Base-by-base conservation (phyloP, 2,329 filamentous ascomycete genomes). In the Neurospora crassa region DNA sequence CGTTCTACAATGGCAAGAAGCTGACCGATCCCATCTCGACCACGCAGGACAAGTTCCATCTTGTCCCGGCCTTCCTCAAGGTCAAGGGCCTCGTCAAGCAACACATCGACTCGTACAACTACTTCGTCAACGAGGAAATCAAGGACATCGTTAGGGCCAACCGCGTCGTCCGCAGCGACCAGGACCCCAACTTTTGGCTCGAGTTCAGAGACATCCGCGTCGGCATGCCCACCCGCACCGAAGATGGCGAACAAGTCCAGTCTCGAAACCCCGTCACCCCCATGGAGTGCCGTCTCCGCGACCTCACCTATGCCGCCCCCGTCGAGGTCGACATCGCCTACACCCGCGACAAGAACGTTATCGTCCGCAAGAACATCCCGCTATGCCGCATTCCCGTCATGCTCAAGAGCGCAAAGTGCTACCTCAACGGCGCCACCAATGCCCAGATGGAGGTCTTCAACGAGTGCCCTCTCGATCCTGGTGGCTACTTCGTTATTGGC, bases 21-120 rank as follows among this genome's bases (percentile, higher is more conserved):
- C 83, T 90, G 72, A 90, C 88, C 0, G 88, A 90, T 76, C 87
- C 88, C 59, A 88, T 90, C 75, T 89, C 85, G 40, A 89, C 85
- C 70, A 86, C 85, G 76, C 86, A 92, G 78, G 96, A 99, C 84
- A 99, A 99, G 85, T 97, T 95, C 89, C 97, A 98, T 80, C 86
- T 99, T 59, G 83, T 99, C 40, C 96, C 96, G 0, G 96, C 96
- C n/a, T 99, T 99, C 81, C 84, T 99, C 72, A 97, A 97, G 81
- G 94, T 97, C 77, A 99, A 99, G 82, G 94, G 70, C 29, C 72
- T 73, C 11, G 73, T 74, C 67, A 76, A 74, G 70, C 73, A 85
- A 77, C 94, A 97, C 81, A 95, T 97, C 79, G 96, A 99, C 83
- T 98, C 96, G 34, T 99, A 96, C 86, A 97, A 99, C 83, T 97